Conservation (phyloP, 2,329 filamentous ascomycete species). For the Cladophialophora exuberans region DNA sequence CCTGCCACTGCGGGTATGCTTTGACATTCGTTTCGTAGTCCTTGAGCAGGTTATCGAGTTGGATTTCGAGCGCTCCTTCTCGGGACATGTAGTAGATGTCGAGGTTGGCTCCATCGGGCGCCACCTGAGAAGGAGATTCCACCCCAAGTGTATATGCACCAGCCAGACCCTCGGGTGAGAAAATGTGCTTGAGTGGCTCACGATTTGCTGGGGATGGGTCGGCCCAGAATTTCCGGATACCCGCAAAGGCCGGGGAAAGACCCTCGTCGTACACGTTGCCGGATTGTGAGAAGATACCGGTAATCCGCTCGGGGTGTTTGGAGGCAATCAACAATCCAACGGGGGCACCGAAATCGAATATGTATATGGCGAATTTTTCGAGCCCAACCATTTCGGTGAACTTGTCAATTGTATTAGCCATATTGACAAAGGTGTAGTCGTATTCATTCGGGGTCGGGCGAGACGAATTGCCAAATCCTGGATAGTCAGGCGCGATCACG, state of each 20-base stretch:
- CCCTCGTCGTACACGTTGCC: neutral
- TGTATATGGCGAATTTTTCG: neutral
- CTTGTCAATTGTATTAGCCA: constrained; percentile 17
- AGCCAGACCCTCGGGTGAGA: neutral
- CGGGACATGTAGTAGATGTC: neutral
- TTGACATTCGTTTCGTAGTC: neutral
- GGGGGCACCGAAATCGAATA: neutral
- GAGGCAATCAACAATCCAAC: neutral
- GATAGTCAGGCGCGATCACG: constrained; percentile 23
- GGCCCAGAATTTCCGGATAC: neutral
- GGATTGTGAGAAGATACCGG: neutral
- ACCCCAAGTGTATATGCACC: neutral
- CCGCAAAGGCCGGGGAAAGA: neutral
- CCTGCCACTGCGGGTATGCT: neutral
- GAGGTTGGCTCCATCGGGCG: neutral
- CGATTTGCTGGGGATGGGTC: neutral
- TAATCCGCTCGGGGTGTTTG: neutral
- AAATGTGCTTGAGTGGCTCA: neutral
- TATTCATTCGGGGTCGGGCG: constrained; percentile 15
- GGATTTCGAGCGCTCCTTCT: neutral
- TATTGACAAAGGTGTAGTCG: constrained; percentile 15
- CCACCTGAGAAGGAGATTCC: neutral
- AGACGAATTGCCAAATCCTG: constrained; percentile 22
- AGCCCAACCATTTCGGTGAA: constrained; percentile 18
- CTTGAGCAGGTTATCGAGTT: neutral